Percentiles rank a stretch among this genome's conserved stretches.
Evolutionary conservation across 129 eudicot species (phyloP).

Genomic region (Flaveria sonorensis): DNA sequence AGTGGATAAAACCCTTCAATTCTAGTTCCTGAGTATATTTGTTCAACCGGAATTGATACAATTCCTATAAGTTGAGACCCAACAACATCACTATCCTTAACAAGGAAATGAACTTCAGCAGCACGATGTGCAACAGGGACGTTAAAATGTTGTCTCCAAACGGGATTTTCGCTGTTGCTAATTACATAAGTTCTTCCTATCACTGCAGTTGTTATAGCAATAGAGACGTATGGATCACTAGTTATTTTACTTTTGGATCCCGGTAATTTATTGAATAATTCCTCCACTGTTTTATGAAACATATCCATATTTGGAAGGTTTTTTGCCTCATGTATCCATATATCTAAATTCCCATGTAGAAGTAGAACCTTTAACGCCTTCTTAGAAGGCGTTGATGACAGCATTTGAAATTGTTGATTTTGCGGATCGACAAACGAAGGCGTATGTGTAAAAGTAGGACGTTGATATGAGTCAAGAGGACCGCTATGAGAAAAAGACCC

Average conservation of each 20-base stretch:
- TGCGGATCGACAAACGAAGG: slow-evolving; percentile 39
- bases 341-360: slow-evolving; percentile 84
- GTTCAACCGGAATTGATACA: slow-evolving; percentile 76
- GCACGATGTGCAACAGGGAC: slow-evolving; percentile 93
- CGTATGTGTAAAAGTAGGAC: slow-evolving; percentile 10
- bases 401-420: slow-evolving; percentile 45
- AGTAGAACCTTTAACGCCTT: slow-evolving; percentile 75
- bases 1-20: slow-evolving; percentile 77
- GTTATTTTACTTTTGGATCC: slow-evolving; percentile 34
- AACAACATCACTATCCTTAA: slow-evolving; percentile 89
- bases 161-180: slow-evolving; percentile 75
- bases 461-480: slow-evolving; percentile 30
- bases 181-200: slow-evolving; percentile 90
- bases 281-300: slow-evolving; percentile 95
- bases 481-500: slow-evolving; percentile 42
- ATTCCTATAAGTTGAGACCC: slow-evolving; percentile 93
- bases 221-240: slow-evolving; percentile 92
- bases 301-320: slow-evolving; percentile 99
- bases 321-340: slow-evolving; percentile 87
- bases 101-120: slow-evolving; percentile 80
- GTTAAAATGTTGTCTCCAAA: slow-evolving; percentile 86
- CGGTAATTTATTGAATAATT: slow-evolving; percentile 64
- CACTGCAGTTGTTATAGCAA: slow-evolving; percentile 62
- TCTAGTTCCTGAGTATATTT: slow-evolving; percentile 58
- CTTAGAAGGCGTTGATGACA: slow-evolving; percentile 40